Percentiles rank a stretch among this genome's conserved stretches.
phyloP scores from a whole-genome alignment of 495 filamentous ascomycete genomes.

The Penicillium dipodomyicola region DNA sequence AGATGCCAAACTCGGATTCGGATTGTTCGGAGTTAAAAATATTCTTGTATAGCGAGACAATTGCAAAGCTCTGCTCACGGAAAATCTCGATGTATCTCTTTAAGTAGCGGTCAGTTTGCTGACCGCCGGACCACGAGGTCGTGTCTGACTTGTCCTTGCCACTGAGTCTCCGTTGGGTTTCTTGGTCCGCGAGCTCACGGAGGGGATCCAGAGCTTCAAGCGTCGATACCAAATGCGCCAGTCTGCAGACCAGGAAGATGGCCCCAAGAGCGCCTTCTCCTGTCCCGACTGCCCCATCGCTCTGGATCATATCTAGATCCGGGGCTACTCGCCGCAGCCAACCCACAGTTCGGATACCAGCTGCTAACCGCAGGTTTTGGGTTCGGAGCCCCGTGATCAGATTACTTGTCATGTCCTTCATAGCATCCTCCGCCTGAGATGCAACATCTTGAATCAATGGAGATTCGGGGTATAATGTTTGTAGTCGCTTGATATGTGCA shows the following conservation, averaged over 20 bases:
- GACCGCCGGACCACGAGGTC: conserved; percentile 66
- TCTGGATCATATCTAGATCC: conserved; percentile 59
- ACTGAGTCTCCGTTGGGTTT: conserved; percentile 51
- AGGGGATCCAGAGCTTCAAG: conserved; percentile 84
- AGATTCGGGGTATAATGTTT: conserved; percentile 77
- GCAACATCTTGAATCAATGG: conserved; percentile 69
- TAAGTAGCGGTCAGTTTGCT: conserved; percentile 90
- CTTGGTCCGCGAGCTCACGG: conserved; percentile 85
- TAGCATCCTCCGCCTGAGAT: conserved; percentile 77
- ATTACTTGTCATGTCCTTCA: conserved; percentile 84
- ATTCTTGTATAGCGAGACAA: conserved; percentile 85
- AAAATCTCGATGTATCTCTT: conserved; percentile 98
- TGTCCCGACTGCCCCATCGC: conserved; percentile 41
- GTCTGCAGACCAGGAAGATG: conserved; percentile 82
- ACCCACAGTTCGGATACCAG: conserved; percentile 86
- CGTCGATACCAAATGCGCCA: conserved; percentile 74
- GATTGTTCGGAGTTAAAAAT: conserved; percentile 68
- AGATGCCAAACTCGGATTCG: conserved; percentile 33
- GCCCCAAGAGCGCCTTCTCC: conserved; percentile 69
- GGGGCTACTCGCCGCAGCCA: conserved; percentile 87
- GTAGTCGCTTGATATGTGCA: conserved; percentile 87
- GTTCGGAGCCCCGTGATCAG: conserved; percentile 74
- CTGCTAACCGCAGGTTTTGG: conserved; percentile 81
- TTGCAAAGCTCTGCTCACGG: conserved; percentile 94
- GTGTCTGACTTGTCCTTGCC: conserved; percentile 27